A percentile compares a stretch with the other conserved stretches of the same genome.
phyloP scores from a whole-genome alignment of 2,329 filamentous ascomycete genomes.

The Monosporascus sp. region DNA sequence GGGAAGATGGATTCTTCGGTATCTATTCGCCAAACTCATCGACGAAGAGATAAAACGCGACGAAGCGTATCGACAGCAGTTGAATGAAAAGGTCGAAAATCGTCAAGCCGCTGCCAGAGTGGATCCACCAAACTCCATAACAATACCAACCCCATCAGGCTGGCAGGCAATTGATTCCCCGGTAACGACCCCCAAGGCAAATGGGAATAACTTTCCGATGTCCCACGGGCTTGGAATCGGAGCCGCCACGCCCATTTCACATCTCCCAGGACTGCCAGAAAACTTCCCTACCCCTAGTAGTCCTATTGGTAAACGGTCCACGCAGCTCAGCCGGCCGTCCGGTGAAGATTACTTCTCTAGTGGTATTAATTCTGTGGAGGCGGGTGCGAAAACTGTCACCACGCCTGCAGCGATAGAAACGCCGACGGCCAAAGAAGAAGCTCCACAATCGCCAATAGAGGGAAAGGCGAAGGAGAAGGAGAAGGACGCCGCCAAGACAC shows the following conservation, averaged over 20 bases:
- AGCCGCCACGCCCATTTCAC: constrained; percentile 59
- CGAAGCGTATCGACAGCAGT: constrained; percentile 61
- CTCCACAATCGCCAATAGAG: constrained; percentile 48
- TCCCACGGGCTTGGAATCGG: constrained; percentile 78
- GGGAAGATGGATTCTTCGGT: constrained; percentile 92
- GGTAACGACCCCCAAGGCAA: constrained; percentile 58
- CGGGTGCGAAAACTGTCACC: constrained; percentile 40
- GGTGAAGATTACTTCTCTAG: constrained; percentile 75
- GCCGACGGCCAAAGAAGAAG: constrained; percentile 33
- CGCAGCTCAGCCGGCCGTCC: constrained; percentile 55
- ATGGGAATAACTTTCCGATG: constrained; percentile 56
- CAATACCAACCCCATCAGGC: constrained; percentile 33
- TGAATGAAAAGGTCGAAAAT: constrained; percentile 60
- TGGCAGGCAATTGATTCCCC: constrained; percentile 40
- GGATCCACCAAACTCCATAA: constrained; percentile 57
- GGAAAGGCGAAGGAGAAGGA: constrained; percentile 48
- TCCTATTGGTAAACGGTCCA: constrained; percentile 49
- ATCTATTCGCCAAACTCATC: constrained; percentile 83
- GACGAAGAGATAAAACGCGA: constrained; percentile 87
- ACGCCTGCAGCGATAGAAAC: constrained; percentile 42
- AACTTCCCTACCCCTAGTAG: constrained; percentile 37
- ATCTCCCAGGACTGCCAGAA: constrained; percentile 45
- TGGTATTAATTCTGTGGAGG: constrained; percentile 44
- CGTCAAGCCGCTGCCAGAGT: constrained; percentile 48
- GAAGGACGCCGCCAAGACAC: constrained; percentile 51